A percentile compares a stretch with the other conserved stretches of the same genome.
phyloP scores from a whole-genome alignment of 495 filamentous ascomycete species.

The Echria macrotheca region DNA sequence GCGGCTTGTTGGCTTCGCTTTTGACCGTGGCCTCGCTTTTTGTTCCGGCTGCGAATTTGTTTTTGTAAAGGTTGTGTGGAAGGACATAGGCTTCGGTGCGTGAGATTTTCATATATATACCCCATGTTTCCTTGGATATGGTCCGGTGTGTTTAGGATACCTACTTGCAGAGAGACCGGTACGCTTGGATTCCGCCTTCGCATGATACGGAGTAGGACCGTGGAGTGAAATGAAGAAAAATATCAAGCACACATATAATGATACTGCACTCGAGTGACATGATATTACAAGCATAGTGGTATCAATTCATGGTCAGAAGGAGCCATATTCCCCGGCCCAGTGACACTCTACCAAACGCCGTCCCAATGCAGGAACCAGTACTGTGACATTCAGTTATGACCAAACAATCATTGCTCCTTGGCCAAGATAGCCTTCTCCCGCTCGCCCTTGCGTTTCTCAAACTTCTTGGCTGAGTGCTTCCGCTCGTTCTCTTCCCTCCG shows the following conservation, averaged over 20 bases:
- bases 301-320: conserved; percentile 17
- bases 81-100: too few species aligned
- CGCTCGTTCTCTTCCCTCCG: conserved; percentile 89
- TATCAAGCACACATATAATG: too few species aligned
- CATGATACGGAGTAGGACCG: too few species aligned
- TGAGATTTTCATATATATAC: too few species aligned
- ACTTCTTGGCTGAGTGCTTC: conserved; percentile 77
- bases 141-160: too few species aligned
- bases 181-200: too few species aligned
- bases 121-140: too few species aligned
- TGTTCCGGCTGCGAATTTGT: conserved; percentile 12
- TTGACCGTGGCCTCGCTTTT: conserved; percentile 31
- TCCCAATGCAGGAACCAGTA: conserved; percentile 18
- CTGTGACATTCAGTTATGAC: neutral
- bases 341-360: conserved; percentile 15
- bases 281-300: too few species aligned
- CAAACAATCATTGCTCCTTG: conserved; percentile 57
- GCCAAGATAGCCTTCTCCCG: conserved; percentile 89
- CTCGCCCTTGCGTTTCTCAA: conserved; percentile 68
- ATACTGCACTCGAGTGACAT: too few species aligned
- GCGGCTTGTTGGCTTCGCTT: conserved; percentile 25
- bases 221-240: neutral
- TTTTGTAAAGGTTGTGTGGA: neutral
- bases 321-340: neutral
- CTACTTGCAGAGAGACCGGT: too few species aligned